Base-by-base conservation (phyloP, 1,284 basidiomycete genomes). In the Coniferiporia sulphurascens region DNA sequence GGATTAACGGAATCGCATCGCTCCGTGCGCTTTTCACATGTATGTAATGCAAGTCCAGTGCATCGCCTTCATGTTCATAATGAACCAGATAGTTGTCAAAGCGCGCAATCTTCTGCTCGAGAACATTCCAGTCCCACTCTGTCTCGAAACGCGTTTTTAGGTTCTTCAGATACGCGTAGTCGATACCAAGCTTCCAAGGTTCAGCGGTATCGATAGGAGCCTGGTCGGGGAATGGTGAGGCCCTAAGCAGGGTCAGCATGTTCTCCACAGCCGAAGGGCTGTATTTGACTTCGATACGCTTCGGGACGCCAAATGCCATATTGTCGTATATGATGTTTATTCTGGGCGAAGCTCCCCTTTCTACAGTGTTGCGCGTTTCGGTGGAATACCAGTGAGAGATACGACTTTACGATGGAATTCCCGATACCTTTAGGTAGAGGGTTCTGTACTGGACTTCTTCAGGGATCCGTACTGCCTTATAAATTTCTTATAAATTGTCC, bases 1-100 rank as follows among this genome's bases (percentile, higher is more conserved):
- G 50, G 12, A 67, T 56, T 12, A 68, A 34, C 22, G 67, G 66
- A 34, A 67, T 62, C 1, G 67, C 67, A 46, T 65, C 61, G 32
- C 54, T 49, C 48, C 61, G 57, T 5, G 58, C 21, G 38, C 64
- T 66, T 34, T 61, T 62, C 32, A 56, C 62, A 58, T 68, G 65
- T 1, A 68, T 56, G 54, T 64, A 66, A 60, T 67, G 65, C 53
- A 67, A 43, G 41, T 63, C 59, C 34, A 64, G 27, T 8, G 48
- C 43, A 38, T 66, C 52, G 3, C 53, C 58, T 27, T 36, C 60
- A n/a, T 58, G 52, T 34, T 64, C 61, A 44, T 64, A 62, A 38
- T 58, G 57, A 32, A 63, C 63, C n/a, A 62, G 21, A 44, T 62
- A 66, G 48, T 63, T 56, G 13, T 64, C 61, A 46, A 52, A 59